These are phyloP conservation scores for Russula emetica DNA, from an alignment of 768 basidiomycete species.

Conservation along the genomic window DNA sequence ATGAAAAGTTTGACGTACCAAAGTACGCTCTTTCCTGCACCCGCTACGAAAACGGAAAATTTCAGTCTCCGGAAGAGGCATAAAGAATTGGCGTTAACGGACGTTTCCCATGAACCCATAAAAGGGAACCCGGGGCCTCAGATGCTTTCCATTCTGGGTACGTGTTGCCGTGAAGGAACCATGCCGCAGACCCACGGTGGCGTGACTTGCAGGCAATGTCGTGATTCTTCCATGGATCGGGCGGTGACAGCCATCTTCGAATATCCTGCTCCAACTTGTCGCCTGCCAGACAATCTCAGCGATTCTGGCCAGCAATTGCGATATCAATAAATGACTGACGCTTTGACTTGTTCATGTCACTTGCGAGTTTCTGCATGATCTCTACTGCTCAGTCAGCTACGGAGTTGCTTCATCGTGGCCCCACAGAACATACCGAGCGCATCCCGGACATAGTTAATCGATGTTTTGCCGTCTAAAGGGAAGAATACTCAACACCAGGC, in stretches of 20 bases:
- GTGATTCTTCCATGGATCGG: neutral
- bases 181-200: neutral
- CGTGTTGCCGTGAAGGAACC: neutral
- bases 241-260: neutral
- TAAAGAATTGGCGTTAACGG: neutral
- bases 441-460: neutral
- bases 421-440: neutral
- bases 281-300: neutral
- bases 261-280: neutral
- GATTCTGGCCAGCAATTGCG: neutral
- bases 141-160: neutral
- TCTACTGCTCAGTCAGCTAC: neutral
- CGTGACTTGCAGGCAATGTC: neutral
- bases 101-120: slow-evolving; percentile 1
- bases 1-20: neutral
- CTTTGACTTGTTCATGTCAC: neutral
- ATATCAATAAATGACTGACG: neutral
- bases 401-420: neutral
- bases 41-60: neutral
- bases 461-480: neutral
- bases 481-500: neutral
- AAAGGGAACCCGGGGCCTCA: neutral
- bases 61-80: neutral
- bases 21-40: neutral
- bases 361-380: neutral